phyloP scores from a whole-genome alignment of 2,329 filamentous ascomycete species.

The Aspergillus latus region DNA sequence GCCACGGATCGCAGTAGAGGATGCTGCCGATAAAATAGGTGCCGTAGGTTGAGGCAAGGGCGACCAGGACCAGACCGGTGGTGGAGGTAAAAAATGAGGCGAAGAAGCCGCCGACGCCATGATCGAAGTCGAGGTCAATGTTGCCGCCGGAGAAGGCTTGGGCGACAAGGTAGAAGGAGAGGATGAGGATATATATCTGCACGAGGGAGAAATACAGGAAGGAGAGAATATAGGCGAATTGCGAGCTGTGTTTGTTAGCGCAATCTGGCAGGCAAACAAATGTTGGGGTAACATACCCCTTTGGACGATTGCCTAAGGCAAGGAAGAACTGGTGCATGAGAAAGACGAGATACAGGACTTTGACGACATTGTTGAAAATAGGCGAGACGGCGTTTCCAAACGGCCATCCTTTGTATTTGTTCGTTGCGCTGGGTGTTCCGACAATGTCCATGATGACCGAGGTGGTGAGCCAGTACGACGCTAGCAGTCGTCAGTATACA shows the following conservation, averaged over 20 bases:
- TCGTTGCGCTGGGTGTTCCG: constrained; percentile 63
- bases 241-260: constrained; percentile 51
- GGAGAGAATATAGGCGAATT: constrained; percentile 85
- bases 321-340: constrained; percentile 94
- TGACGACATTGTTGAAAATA: constrained; percentile 84
- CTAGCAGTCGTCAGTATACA: constrained; percentile 35
- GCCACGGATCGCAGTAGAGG: constrained; percentile 97
- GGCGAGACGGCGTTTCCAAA: constrained; percentile 86
- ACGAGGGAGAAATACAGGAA: constrained; percentile 85
- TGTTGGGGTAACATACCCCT: constrained; percentile 53
- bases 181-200: constrained; percentile 83
- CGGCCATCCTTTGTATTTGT: constrained; percentile 70
- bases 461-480: constrained; percentile 96
- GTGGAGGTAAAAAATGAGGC: constrained; percentile 76
- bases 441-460: constrained; percentile 97
- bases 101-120: constrained; percentile 66
- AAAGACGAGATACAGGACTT: constrained; percentile 90
- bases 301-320: constrained; percentile 92
- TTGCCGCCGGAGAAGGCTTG: constrained; percentile 67
- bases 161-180: constrained; percentile 87
- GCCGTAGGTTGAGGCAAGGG: constrained; percentile 89
- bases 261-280: no score
- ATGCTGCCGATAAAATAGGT: constrained; percentile 96
- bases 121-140: constrained; percentile 63
- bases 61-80: constrained; percentile 90